These are phyloP conservation scores for Ceratocystis diversiconidia DNA, from an alignment of 2,329 filamentous ascomycete species.

Conservation along the genomic window DNA sequence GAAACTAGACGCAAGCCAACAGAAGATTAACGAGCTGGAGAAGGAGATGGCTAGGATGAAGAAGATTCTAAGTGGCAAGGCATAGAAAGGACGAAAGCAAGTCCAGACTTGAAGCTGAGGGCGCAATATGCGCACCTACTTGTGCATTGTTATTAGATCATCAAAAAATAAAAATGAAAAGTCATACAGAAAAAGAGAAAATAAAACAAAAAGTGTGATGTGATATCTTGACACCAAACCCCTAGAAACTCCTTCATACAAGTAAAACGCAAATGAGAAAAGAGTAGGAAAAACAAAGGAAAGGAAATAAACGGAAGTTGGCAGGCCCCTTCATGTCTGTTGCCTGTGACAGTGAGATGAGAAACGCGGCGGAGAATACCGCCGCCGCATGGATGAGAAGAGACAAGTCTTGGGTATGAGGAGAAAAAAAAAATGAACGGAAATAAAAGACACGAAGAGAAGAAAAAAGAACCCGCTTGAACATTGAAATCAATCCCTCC, in stretches of 20 bases:
- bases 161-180: not conserved
- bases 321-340: not conserved
- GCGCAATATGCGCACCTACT: not conserved
- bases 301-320: not conserved
- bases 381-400: not conserved
- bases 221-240: conserved; percentile 5
- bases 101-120: not conserved
- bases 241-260: not conserved
- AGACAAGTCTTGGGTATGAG: not conserved
- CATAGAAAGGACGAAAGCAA: not conserved
- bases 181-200: not conserved
- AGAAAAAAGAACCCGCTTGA: not conserved
- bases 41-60: conserved; percentile 56
- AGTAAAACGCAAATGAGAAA: not conserved
- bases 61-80: conserved; percentile 30
- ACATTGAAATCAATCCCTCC: not conserved
- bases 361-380: not conserved
- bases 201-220: not conserved
- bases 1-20: conserved; percentile 62
- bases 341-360: not conserved
- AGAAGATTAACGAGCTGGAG: conserved; percentile 61
- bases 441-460: not conserved
- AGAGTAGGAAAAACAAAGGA: not conserved
- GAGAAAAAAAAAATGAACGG: not conserved
- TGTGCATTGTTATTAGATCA: not conserved